phyloP scores from a whole-genome alignment of 2,329 filamentous ascomycete species.

The Stenocarpella maydis region DNA sequence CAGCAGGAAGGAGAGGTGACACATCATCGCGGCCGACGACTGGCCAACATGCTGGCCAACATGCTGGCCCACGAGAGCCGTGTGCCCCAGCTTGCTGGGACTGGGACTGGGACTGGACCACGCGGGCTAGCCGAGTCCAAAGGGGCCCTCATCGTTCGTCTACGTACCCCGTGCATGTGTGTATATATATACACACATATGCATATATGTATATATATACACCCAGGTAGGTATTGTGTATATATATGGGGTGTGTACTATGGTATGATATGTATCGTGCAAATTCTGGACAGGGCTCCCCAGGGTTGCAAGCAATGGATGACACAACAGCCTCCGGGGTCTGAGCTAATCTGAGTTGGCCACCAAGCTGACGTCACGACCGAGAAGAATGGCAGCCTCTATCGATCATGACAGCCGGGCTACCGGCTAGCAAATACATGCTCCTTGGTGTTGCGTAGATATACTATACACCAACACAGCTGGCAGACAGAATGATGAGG shows the following conservation, averaged over 20 bases:
- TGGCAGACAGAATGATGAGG: not conserved
- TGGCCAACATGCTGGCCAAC: not conserved
- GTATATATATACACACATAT: no score
- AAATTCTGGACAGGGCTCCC: no score
- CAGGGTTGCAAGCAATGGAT: conserved; percentile 1
- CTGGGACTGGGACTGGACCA: not conserved
- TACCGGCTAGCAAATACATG: not conserved
- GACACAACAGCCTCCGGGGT: not conserved
- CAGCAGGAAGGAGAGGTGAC: conserved; percentile 24
- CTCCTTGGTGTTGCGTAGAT: not conserved
- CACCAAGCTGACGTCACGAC: conserved; percentile 33
- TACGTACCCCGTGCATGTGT: not conserved
- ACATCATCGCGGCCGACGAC: conserved; percentile 15
- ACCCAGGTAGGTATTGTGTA: no score
- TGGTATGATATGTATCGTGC: no score
- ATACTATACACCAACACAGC: not conserved
- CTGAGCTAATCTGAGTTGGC: not conserved
- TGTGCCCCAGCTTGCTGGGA: not conserved
- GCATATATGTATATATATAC: no score
- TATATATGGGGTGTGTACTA: no score
- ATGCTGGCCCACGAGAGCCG: not conserved
- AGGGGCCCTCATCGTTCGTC: conserved; percentile 5
- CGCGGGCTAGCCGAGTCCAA: not conserved
- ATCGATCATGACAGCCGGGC: not conserved
- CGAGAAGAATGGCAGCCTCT: conserved; percentile 1